These are phyloP conservation scores for Silene coronaria DNA, from an alignment of 179 eudicot species.

Conservation along the genomic window DNA sequence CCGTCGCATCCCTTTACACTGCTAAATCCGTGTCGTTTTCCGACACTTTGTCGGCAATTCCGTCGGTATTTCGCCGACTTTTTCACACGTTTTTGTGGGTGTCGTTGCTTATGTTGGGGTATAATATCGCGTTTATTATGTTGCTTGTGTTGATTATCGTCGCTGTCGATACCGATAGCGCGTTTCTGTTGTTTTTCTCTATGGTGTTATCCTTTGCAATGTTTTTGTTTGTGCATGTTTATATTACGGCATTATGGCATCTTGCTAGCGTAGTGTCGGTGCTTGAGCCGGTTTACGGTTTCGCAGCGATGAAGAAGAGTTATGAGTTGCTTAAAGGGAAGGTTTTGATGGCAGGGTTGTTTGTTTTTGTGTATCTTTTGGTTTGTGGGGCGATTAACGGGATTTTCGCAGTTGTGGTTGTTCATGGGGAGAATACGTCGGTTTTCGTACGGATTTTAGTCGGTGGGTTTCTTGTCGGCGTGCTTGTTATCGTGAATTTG, in stretches of 20 bases:
- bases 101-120: conserved; percentile 47
- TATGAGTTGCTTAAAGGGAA: conserved; percentile 67
- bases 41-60: conserved; percentile 63
- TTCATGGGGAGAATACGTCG: conserved; percentile 49
- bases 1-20: conserved; percentile 81
- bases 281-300: conserved; percentile 71
- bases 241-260: conserved; percentile 84
- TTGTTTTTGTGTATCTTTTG: conserved; percentile 57
- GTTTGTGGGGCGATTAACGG: conserved; percentile 65
- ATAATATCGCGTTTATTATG: conserved; percentile 43
- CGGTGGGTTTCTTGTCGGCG: conserved; percentile 84
- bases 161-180: conserved; percentile 44
- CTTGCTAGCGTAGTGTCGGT: conserved; percentile 81
- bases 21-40: conserved; percentile 67
- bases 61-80: conserved; percentile 67
- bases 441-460: conserved; percentile 49
- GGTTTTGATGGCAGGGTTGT: conserved; percentile 38
- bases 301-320: conserved; percentile 74
- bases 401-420: conserved; percentile 57
- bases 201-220: conserved; percentile 39
- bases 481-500: conserved; percentile 75
- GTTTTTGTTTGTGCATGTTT: conserved; percentile 70
- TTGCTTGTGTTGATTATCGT: conserved; percentile 47
- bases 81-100: conserved; percentile 72
- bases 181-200: conserved; percentile 39